Base-by-base conservation (phyloP, 225 moss, liverwort and hornwort species). In the Sphagnum contortum region DNA sequence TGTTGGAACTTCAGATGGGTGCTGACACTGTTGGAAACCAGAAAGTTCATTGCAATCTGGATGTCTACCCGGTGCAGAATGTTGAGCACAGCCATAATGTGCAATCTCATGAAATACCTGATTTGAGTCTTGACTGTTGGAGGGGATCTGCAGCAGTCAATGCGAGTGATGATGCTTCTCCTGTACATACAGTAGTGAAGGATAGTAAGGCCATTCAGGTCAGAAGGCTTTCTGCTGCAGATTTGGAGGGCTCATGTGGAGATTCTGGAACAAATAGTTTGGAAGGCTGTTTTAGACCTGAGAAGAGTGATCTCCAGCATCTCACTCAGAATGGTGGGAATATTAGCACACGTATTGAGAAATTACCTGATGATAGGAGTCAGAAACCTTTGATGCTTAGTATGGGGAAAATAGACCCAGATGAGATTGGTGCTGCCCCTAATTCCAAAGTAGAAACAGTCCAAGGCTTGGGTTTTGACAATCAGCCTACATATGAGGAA, bases 101-200 rank as follows among this genome's bases (percentile, higher is more conserved):
- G 6, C 4, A 7, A 44, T 58, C 12, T 6, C 44, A 13, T 58
- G 29, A 44, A 52, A 70, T 63, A 63, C 69, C 14, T 71, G 66
- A 68, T 60, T 45, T n/a, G 52, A 66, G 61, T 47, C n/a, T 79
- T 55, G 48, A 55, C 59, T 44, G 55, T 47, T 68, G 61, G 59
- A 69, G 54, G 12, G 75, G 72, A 55, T 59, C 69, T 47, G 55
- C 75, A 55, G 54, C 63, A 56, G 57, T 62, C 49, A 63, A 54
- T 54, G 64, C 69, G 12, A 55, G 57, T 45, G 75, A 49, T 48
- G 63, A 52, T 55, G 72, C 64, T 61, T 60, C 71, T 13, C 65
- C 79, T 57, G 50, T 52, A 5, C 65, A 69, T 46, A 63, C 46
- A 12, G 29, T 29, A 29, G 10, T 52, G 12, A 57, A 52, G 59